phyloP scores from a whole-genome alignment of 2,329 filamentous ascomycete genomes.

The Drechslerella dactyloides region DNA sequence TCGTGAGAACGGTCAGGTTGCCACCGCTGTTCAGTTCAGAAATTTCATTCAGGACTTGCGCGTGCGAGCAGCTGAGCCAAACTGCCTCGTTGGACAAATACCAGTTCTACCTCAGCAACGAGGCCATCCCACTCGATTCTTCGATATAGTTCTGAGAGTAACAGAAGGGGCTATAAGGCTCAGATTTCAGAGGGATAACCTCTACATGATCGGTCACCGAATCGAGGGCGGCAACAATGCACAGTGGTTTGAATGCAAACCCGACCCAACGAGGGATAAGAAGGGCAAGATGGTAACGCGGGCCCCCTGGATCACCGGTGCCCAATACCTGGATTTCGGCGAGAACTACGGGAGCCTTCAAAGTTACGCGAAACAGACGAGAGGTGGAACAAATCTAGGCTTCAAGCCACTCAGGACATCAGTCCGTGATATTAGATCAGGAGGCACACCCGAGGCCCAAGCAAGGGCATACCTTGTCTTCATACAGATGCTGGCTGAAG shows the following conservation, averaged over 20 bases:
- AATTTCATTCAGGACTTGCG: background rate
- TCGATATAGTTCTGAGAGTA: background rate
- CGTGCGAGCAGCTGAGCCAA: background rate
- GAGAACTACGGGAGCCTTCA: background rate
- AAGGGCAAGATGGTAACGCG: background rate
- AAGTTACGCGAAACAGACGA: background rate
- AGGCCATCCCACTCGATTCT: background rate
- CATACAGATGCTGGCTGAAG: background rate
- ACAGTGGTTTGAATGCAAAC: background rate
- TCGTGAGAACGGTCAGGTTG: background rate
- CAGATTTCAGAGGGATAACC: background rate
- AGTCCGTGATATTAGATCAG: background rate
- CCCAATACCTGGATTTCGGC: background rate
- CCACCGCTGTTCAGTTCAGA: background rate
- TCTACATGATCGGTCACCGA: background rate
- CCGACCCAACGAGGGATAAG: background rate
- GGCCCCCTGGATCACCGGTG: background rate
- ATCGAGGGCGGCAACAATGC: background rate
- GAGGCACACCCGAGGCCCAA: background rate
- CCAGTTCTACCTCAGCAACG: background rate
- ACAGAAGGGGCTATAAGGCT: background rate
- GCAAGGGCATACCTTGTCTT: background rate
- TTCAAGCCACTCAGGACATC: background rate
- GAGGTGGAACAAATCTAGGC: background rate
- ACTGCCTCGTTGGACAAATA: background rate